Percentiles rank a stretch among this genome's conserved stretches.
Conservation (phyloP, 2,329 filamentous ascomycete species). For the Setomelanomma holmii region DNA sequence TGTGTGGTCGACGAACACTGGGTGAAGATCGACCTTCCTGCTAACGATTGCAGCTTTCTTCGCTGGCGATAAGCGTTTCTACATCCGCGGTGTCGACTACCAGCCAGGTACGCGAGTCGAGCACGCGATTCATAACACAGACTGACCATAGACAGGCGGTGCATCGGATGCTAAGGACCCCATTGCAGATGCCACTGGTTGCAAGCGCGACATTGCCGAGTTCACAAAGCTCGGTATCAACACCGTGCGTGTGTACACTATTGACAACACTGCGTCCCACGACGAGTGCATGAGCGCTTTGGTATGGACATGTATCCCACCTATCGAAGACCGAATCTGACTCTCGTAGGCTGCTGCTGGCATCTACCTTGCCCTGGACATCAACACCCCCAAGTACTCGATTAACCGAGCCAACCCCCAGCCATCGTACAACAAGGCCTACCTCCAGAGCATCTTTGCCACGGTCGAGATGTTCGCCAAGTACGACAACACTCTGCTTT, state of each 20-base stretch:
- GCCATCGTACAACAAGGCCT: conserved; percentile 83
- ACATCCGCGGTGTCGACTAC: conserved; percentile 70
- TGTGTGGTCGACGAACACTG: conserved; percentile 31
- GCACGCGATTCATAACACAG: background rate
- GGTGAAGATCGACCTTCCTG: conserved; percentile 1
- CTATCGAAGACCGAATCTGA: background rate
- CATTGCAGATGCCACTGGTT: conserved; percentile 72
- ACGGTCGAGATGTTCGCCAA: conserved; percentile 83
- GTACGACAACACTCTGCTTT: conserved; percentile 86
- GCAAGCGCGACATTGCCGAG: conserved; percentile 79
- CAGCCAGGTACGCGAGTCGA: conserved; percentile 57
- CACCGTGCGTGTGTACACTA: conserved; percentile 89
- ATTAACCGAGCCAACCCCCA: conserved; percentile 79
- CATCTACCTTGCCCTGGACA: conserved; percentile 90
- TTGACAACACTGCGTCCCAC: conserved; percentile 85
- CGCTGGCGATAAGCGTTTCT: conserved; percentile 66
- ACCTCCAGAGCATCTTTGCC: conserved; percentile 85
- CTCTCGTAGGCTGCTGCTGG: conserved; percentile 69
- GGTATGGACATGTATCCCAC: background rate
- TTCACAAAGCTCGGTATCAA: conserved; percentile 90
- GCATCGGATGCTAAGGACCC: conserved; percentile 72
- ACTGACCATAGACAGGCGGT: conserved; percentile 55
- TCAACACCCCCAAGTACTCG: conserved; percentile 90
- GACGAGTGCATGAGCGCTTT: conserved; percentile 84
- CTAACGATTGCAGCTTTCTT: conserved; percentile 61